Base-by-base conservation (phyloP, 164 flowering plant species). In the Houttuynia cordata region DNA sequence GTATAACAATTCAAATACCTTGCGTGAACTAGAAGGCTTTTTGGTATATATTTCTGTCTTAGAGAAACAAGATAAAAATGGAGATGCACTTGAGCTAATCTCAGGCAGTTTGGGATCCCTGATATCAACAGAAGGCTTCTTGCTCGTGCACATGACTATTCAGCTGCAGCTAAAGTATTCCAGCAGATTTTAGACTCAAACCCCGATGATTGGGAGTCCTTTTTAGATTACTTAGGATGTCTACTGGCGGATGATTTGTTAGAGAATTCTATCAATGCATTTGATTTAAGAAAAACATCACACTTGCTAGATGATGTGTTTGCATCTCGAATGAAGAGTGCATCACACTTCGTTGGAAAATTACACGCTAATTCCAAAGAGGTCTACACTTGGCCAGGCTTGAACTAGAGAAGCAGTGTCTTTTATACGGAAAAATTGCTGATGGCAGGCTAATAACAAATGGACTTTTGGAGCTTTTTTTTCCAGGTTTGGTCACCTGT, bases 141-240 rank as follows among this genome's bases (percentile, higher is more conserved):
- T 78, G 97, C 92, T 71, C 80, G 75, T 75, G 80, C 83, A 71
- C 83, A 88, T 68, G 92, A 93, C 73, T 83, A 74, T 76, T 70
- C 77, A 70, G 79, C 84, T 61, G 97, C 96, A 61, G 82, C 87
- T 21, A 72, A 68, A 30, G 65, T 85, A 59, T 93, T 76, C 67
- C 76, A 78, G 70, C 86, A 80, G 75, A 75, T 88, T 24, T 62
- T 87, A 62, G 81, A 88, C 67, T 64, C 73, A 63, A 74, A 97
- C 73, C 90, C 97, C 69, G 97, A 89, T 80, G 98, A 92, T 66
- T 89, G 97, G 97, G 96, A 89, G 74, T 77, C 79, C 73, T 87
- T 87, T 72, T 80, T 79, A 61, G 81, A 89, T 58, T 92, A 85
- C 66, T 68, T 89, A 57, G 86, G 83, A 69, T 92, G 91, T 73